Evolutionary conservation across 2,329 filamentous ascomycete genomes (phyloP), one percentile per base, ranked within the genome.

Genomic region (Alternaria atra): DNA sequence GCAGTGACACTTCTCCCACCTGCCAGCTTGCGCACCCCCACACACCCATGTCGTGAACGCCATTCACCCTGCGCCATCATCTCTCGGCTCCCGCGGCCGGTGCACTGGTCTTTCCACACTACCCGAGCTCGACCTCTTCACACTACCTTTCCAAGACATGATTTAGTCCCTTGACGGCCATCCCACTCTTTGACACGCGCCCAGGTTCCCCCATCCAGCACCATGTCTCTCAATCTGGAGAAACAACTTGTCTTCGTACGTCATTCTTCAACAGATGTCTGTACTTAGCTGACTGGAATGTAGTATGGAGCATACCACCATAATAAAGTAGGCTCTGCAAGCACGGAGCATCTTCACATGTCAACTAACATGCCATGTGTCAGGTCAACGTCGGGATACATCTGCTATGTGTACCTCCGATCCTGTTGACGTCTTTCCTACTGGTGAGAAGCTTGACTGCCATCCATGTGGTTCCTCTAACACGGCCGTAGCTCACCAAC

Each of bases 251-350:
- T 87, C 80, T 94, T 94, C 81, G 92, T 95, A 87, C 79, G 90
- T 80, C 70, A 59, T 64, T 55, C 60, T 39, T 37, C 60, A 53
- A 25, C 27, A 27, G 17, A 20, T 54, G 34, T 17, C 25, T 55
- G 37, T 48, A 44, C 52, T 32, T 32, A 34, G 55, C 67, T 72
- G 50, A 73, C 65, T 57, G 48, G 35, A 57, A 52, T 25, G 10
- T 68, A 95, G 92, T 95, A 95, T 83, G 92, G 91, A 77, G 87
- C 91, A 60, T 94, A 95, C 76, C 92, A 95, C 80, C 88, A 91
- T 75, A 90, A 94, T 79, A 81, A 86, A 47, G 86, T 90, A 82
- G 58, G 80, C 65, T 59, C 54, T 43, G 58, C 55, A 17, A 37
- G 30, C n/a, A 12, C 44, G 40, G 46, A 12, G 34, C 46, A 46